phyloP scores from a whole-genome alignment of 2,329 filamentous ascomycete genomes.

The Fusarium sublunatum region DNA sequence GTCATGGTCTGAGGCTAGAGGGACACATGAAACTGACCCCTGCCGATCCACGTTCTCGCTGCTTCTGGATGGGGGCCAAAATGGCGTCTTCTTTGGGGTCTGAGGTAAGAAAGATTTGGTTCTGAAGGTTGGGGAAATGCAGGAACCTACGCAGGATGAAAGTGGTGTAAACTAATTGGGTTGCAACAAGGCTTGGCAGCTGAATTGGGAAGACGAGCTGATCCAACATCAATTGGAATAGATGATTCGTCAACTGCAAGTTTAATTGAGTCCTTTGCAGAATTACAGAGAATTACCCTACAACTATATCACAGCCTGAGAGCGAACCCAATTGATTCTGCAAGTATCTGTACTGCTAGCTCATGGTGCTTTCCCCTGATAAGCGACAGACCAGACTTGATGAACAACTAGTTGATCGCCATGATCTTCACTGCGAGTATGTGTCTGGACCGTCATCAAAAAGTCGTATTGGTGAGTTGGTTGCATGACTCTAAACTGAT shows the following conservation, averaged over 20 bases:
- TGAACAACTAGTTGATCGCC: not conserved
- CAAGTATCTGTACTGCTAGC: not conserved
- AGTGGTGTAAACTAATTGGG: slow-evolving; percentile 8
- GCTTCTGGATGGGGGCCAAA: slow-evolving; percentile 3
- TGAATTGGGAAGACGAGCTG: slow-evolving; percentile 12
- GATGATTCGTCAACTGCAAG: not conserved
- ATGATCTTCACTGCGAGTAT: not conserved
- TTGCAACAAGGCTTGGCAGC: not conserved
- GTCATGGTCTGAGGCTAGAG: slow-evolving; percentile 4
- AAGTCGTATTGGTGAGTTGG: slow-evolving; percentile 22
- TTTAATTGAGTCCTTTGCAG: not conserved
- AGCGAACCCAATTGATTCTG: not conserved
- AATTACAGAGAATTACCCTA: no score
- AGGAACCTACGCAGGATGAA: slow-evolving; percentile 7
- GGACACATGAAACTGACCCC: slow-evolving; percentile 28
- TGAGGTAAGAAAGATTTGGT: not conserved
- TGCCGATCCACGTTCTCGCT: slow-evolving; percentile 23
- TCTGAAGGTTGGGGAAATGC: not conserved
- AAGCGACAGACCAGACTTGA: not conserved
- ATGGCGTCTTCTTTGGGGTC: not conserved
- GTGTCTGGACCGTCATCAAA: slow-evolving; percentile 1
- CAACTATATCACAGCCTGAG: no score
- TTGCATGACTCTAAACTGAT: slow-evolving; percentile 5
- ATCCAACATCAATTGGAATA: no score
- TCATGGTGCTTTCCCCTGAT: not conserved